phyloP scores from a whole-genome alignment of 306 rosid species.

The Gynostemma pentaphyllum region DNA sequence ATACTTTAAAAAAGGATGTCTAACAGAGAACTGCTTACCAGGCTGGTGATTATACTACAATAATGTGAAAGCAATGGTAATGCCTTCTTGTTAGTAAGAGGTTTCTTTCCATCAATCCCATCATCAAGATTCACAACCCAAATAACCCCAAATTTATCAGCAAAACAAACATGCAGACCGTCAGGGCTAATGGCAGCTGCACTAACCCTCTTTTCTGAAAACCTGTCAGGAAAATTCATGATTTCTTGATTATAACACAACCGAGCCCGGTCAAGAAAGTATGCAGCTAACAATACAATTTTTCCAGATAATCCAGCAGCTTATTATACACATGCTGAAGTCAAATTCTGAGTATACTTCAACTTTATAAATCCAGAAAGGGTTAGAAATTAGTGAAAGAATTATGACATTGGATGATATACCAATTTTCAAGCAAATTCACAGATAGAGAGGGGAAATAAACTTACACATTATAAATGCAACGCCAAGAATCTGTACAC shows the following conservation, averaged over 20 bases:
- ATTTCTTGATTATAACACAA: not conserved
- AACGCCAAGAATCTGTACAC: constrained; percentile 66
- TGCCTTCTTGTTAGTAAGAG: constrained; percentile 34
- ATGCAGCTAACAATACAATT: not conserved
- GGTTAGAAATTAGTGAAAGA: not conserved
- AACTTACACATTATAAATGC: constrained; percentile 60
- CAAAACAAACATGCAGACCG: constrained; percentile 62
- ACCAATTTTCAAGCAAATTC: not conserved
- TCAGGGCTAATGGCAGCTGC: constrained; percentile 70
- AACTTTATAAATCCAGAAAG: not conserved
- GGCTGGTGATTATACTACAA: constrained; percentile 84
- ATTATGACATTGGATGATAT: not conserved
- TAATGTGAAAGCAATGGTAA: constrained; percentile 68
- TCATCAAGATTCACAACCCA: constrained; percentile 64
- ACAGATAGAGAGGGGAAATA: not conserved
- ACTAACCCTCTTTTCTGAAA: constrained; percentile 79
- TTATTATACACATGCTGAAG: not conserved
- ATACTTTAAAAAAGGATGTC: not conserved
- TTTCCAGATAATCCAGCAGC: not conserved
- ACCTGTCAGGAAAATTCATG: constrained; percentile 26
- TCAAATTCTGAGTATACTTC: not conserved
- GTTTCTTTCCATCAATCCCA: constrained; percentile 21
- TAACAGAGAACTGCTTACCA: constrained; percentile 38
- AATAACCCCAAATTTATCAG: constrained; percentile 89
- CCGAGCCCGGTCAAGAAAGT: not conserved